These are phyloP conservation scores for Phascolomyces articulosus DNA, from an alignment of 371 early-diverging fungal genomes.

Conservation along the genomic window DNA sequence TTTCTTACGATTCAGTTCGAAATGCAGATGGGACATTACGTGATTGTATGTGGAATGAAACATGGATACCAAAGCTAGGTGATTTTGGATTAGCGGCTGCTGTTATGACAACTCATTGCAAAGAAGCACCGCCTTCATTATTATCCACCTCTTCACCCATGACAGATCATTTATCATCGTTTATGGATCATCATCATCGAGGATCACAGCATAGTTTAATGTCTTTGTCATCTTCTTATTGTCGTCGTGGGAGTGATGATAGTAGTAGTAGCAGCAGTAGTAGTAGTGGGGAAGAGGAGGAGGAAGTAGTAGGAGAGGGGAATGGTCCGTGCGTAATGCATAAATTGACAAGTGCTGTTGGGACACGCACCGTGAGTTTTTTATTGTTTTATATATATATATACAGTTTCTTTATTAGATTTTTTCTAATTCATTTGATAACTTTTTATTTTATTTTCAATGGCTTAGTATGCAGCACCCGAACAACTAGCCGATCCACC, in stretches of 20 bases:
- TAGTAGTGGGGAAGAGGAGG: neutral
- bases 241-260: slow-evolving; percentile 9
- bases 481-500: slow-evolving; percentile 75
- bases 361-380: slow-evolving; percentile 67
- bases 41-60: slow-evolving; percentile 42
- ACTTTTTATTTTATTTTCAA: no score
- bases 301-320: neutral
- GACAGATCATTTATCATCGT: neutral
- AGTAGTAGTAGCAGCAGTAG: slow-evolving; percentile 8
- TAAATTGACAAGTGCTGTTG: slow-evolving; percentile 63
- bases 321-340: slow-evolving; percentile 6
- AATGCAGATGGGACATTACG: slow-evolving; percentile 14
- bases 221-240: slow-evolving; percentile 4
- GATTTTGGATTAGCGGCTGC: slow-evolving; percentile 86
- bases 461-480: slow-evolving; percentile 86
- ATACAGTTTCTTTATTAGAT: neutral
- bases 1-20: slow-evolving; percentile 17
- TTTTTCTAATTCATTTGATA: neutral
- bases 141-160: neutral
- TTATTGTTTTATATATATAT: neutral
- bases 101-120: slow-evolving; percentile 18
- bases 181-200: neutral
- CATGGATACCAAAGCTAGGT: slow-evolving; percentile 77
- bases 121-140: neutral
- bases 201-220: slow-evolving; percentile 5